Base-by-base conservation (phyloP, 805 yeast genomes). In the Kuraishia floccosa region DNA sequence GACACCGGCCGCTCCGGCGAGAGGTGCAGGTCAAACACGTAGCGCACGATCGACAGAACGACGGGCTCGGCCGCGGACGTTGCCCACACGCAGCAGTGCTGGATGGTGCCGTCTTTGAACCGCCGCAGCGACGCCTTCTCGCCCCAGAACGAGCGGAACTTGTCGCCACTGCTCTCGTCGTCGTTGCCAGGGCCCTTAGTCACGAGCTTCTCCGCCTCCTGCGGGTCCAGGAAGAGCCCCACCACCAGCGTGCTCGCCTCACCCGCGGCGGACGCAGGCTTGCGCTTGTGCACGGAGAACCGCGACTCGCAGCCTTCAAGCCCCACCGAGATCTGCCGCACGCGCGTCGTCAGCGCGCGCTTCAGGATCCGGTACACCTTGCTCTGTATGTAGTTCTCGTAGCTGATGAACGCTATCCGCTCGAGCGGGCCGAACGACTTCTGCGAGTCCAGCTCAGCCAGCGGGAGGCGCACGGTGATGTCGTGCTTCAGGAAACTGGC, bases 141-240 rank as follows among this genome's bases (percentile, higher is more conserved):
- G 8, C 96, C 96, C 99, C 99, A 91, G 48, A 91, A 87, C 5
- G 71, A 58, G 41, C 81, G 72, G 59, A 91, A 91, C 33, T 67
- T 63, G 5, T 68, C 58, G n/a, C 76, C 71, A 17, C 58, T 72
- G 11, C 65, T 74, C 25, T 59, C 58, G 20, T 72, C 80, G 24
- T 69, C 65, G 39, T 76, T 73, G 24, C 62, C 56, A 7, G 97
- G 96, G 2, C 96, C 96, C 46, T 75, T 83, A 2, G 94, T 83
- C 1, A 91, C 84, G 27, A 83, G 56, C 53, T 77, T 81, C 42
- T 86, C 96, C 37, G 79, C 64, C 45, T 79, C 84, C 6, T 65
- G 69, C 5, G 91, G 63, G 46, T 87, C 74, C 9, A 85, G 63
- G 27, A 71, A 56, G 8, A 89, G 45, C 1, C 94, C 94, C 21